Conservation (phyloP, 441 rosid species). For the Capsella rubella region DNA sequence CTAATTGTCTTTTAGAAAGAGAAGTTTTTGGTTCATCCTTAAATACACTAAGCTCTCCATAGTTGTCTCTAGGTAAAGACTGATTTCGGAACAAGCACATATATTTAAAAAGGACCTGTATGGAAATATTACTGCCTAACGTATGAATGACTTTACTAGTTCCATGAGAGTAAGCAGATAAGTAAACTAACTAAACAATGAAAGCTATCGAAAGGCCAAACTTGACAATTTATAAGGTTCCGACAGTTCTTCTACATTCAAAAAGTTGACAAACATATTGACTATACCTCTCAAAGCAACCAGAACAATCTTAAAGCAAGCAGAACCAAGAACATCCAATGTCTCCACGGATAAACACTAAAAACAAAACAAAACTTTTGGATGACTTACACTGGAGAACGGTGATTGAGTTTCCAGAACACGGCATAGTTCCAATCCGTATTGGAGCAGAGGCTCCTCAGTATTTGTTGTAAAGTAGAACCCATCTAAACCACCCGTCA, state of each 20-base stretch:
- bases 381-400: constrained; percentile 63
- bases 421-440: constrained; percentile 87
- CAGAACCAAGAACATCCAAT: not conserved
- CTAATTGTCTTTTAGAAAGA: not conserved
- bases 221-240: constrained; percentile 7
- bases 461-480: constrained; percentile 58
- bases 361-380: not conserved
- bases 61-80: not conserved
- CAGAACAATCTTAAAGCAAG: not conserved
- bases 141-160: no score
- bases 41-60: not conserved
- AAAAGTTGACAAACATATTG: not conserved
- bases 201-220: not conserved
- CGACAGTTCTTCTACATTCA: constrained; percentile 1
- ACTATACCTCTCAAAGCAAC: not conserved
- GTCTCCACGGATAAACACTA: not conserved
- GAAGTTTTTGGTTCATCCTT: not conserved
- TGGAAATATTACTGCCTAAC: not conserved
- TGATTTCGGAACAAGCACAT: not conserved
- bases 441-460: constrained; percentile 82
- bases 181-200: not conserved
- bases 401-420: constrained; percentile 89
- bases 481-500: constrained; percentile 47
- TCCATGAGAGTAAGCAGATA: not conserved
- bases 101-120: not conserved